Conservation (phyloP, 192 early-diverging fungal genomes). For the Kappamyces sp. region DNA sequence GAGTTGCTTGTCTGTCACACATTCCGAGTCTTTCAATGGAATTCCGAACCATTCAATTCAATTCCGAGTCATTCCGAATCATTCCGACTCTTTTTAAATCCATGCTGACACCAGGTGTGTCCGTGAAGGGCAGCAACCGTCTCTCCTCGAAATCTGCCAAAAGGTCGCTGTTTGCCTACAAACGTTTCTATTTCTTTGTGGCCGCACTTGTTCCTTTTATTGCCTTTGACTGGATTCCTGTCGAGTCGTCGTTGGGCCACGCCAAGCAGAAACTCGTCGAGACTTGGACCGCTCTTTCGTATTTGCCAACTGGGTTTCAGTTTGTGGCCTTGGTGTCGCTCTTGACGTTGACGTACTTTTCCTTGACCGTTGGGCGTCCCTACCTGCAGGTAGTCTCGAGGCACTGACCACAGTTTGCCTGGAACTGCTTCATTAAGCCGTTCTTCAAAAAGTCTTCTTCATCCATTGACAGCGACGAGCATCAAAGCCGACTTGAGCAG, state of each 20-base stretch:
- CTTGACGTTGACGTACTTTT: slow-evolving; percentile 16
- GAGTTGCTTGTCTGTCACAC: too few relatives aligned
- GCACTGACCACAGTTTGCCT: slow-evolving; percentile 25
- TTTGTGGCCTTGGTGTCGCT: slow-evolving; percentile 23
- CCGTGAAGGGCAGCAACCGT: slow-evolving; percentile 11
- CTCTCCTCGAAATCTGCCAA: not conserved
- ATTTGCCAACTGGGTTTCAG: slow-evolving; percentile 25
- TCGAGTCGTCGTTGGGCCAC: slow-evolving; percentile 16
- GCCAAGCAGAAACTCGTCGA: slow-evolving; percentile 21
- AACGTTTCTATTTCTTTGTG: slow-evolving; percentile 15
- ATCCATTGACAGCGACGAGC: slow-evolving; percentile 54
- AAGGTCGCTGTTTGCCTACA: slow-evolving; percentile 10
- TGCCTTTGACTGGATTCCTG: slow-evolving; percentile 33
- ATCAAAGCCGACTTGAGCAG: slow-evolving; percentile 67
- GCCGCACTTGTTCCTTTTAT: slow-evolving; percentile 29
- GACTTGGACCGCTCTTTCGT: slow-evolving; percentile 18
- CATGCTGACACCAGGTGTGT: not conserved
- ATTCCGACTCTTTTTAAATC: too few relatives aligned
- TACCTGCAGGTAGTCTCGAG: slow-evolving; percentile 11
- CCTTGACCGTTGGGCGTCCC: slow-evolving; percentile 22
- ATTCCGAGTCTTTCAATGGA: too few relatives aligned
- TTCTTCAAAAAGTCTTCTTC: slow-evolving; percentile 43
- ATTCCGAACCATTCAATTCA: too few relatives aligned
- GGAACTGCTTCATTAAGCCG: slow-evolving; percentile 69
- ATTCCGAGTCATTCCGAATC: too few relatives aligned